Evolutionary conservation across 202 grass and related monocot species (phyloP), one percentile per base, ranked within the genome.

Genomic region (Eragrostis tef): DNA sequence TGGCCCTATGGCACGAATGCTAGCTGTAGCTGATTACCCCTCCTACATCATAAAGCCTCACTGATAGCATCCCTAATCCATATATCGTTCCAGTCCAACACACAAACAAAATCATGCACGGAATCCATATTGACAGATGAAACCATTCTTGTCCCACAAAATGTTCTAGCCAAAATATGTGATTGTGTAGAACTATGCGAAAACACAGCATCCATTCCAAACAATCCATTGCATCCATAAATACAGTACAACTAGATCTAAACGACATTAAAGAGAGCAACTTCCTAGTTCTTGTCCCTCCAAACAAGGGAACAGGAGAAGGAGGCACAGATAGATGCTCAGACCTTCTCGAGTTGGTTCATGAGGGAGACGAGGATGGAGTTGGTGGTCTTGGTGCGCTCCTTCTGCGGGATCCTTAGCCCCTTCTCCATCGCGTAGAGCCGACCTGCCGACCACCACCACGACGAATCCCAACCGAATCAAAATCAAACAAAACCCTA

Each of bases 371-470:
- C 29, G 48, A 99, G 97, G 74, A 99, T 36, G 49, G 89, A 82
- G 86, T 89, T 99, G 56, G 97, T 99, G 26, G 75, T 99, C 83
- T 93, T 96, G 75, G 97, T 96, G 36, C 97, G 91, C 25, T 99
- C 97, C 83, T 96, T 92, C 42, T 78, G 88, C 52, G 93, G 87
- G 54, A 99, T 96, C 57, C 3, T 77, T 15, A 99, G 58, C 46
- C 97, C 97, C 85, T 83, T 89, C 77, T 99, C 97, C 97, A 99
- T 99, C 62, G 93, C 93, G 66, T 88, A 93, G 39, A 99, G 68
- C 47, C 97, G 91, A 84, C 97, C 97, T 99, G 83, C 19, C 70
- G 58, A 27, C 58, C 68, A 53, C 48, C 64, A 81, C 24, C 51
- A 47, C 29, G n/a, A n/a, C 34, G 34, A 31, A 31, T 31, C 29